phyloP scores from a whole-genome alignment of 352 stramenopile genomes.

The Globisporangium orthogonon region DNA sequence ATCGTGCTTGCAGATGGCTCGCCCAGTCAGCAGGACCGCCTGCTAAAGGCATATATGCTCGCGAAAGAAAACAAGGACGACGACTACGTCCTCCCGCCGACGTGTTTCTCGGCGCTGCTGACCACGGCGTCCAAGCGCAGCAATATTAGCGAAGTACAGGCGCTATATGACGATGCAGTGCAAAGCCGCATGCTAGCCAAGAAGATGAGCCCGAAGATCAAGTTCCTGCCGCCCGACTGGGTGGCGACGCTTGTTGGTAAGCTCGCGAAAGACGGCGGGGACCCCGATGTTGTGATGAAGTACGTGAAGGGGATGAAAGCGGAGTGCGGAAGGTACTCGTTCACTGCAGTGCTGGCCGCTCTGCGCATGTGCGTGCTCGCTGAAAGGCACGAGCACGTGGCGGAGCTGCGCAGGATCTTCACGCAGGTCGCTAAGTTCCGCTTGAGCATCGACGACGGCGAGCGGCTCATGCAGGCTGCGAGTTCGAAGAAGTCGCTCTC shows the following conservation, averaged over 20 bases:
- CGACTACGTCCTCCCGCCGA: constrained; percentile 12
- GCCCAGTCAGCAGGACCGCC: constrained; percentile 13
- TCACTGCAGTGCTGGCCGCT: constrained; percentile 20
- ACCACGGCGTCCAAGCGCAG: constrained; percentile 7
- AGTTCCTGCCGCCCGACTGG: constrained; percentile 22
- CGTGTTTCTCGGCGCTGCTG: constrained; percentile 20
- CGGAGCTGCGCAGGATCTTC: constrained; percentile 13
- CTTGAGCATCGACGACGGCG: constrained; percentile 16
- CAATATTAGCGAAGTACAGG: constrained; percentile 11
- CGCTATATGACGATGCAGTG: constrained; percentile 21
- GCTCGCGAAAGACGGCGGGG: constrained; percentile 7
- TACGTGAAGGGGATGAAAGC: constrained; percentile 17
- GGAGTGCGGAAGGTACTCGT: constrained; percentile 19
- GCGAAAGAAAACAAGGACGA: constrained; percentile 9
- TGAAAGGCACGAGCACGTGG: constrained; percentile 7
- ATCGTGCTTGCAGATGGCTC: constrained; percentile 16
- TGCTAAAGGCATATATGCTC: constrained; percentile 20
- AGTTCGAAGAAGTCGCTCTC: constrained; percentile 9
- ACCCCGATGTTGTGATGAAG: constrained; percentile 10
- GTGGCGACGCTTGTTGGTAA: constrained; percentile 17
- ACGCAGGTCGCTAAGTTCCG: constrained; percentile 13
- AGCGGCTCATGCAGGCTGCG: constrained; percentile 20
- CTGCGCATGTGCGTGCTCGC: constrained; percentile 11
- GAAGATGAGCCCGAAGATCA: constrained; percentile 5
- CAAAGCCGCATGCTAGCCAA: constrained; percentile 3